Evolutionary conservation across 495 filamentous ascomycete species (phyloP).

Genomic region (Aspergillus panamensis): DNA sequence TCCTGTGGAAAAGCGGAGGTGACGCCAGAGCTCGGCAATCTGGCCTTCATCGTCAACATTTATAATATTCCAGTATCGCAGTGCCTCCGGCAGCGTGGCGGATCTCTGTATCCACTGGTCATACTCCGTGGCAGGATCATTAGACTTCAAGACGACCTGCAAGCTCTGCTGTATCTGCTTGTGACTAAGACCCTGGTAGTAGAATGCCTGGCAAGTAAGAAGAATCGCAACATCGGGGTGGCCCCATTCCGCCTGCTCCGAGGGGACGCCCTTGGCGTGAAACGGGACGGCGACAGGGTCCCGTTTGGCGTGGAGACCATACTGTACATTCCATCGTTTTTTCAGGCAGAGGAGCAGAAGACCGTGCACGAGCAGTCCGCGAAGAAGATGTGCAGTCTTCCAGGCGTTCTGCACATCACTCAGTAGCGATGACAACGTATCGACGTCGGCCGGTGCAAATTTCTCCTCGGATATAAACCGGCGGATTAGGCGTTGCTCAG

Average conservation of each 20-base stretch:
- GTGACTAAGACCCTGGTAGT: slow-evolving; percentile 57
- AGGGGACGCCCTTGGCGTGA: slow-evolving; percentile 61
- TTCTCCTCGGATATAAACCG: slow-evolving; percentile 16
- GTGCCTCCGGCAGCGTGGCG: slow-evolving; percentile 30
- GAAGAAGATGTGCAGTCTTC: slow-evolving; percentile 49
- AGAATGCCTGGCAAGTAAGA: slow-evolving; percentile 64
- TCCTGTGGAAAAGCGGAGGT: slow-evolving; percentile 46
- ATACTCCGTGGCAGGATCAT: slow-evolving; percentile 56
- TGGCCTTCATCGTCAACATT: slow-evolving; percentile 55
- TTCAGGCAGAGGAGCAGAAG: slow-evolving; percentile 56
- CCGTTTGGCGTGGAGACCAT: slow-evolving; percentile 52
- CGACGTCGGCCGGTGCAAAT: not conserved
- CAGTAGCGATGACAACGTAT: not conserved
- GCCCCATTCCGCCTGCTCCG: slow-evolving; percentile 63
- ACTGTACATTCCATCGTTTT: slow-evolving; percentile 68
- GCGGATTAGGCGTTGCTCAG: slow-evolving; percentile 9
- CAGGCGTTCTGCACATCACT: not conserved
- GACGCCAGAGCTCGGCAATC: slow-evolving; percentile 45
- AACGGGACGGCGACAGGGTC: slow-evolving; percentile 66
- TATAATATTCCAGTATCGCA: slow-evolving; percentile 50
- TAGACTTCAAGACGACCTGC: slow-evolving; percentile 48
- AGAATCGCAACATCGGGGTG: slow-evolving; percentile 68
- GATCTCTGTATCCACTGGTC: slow-evolving; percentile 46
- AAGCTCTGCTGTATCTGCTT: slow-evolving; percentile 50
- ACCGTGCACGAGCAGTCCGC: slow-evolving; percentile 56